Evolutionary conservation across 73 alveolate genomes (phyloP).

Genomic region (Paramecium primaurelia): DNA sequence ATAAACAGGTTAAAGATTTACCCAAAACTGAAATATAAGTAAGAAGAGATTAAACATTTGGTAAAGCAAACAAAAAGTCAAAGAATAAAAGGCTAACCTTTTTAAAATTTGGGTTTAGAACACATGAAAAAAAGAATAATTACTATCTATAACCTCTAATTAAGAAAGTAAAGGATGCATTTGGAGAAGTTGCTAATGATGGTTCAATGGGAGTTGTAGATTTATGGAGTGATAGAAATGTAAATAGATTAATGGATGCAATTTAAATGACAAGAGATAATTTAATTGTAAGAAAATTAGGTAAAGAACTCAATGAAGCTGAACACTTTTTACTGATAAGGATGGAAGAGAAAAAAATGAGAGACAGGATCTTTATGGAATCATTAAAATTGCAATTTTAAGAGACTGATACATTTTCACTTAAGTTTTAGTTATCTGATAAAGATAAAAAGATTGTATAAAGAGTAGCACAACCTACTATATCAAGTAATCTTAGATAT

Average conservation of each 20-base stretch:
- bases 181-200: constrained; percentile 14
- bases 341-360: constrained; percentile 1
- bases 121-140: constrained; percentile 10
- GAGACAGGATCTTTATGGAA: constrained; percentile 15
- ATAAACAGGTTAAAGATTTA: not conserved
- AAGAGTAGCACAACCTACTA: constrained; percentile 1
- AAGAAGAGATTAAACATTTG: not conserved
- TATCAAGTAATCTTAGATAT: not conserved
- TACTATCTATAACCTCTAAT: not conserved
- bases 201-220: constrained; percentile 41
- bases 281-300: not conserved
- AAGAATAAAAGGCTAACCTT: constrained; percentile 20
- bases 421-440: not conserved
- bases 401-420: not conserved
- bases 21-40: constrained; percentile 19
- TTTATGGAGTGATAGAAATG: constrained; percentile 37
- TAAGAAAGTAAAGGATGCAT: not conserved
- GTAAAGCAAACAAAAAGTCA: not conserved
- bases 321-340: not conserved
- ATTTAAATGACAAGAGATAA: constrained; percentile 32
- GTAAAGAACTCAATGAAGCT: not conserved
- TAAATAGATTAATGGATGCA: constrained; percentile 40
- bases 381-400: not conserved
- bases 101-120: constrained; percentile 19
- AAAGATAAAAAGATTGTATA: not conserved